These are phyloP conservation scores for Sextonia rubra DNA, from an alignment of 164 flowering plant species.

Conservation along the genomic window DNA sequence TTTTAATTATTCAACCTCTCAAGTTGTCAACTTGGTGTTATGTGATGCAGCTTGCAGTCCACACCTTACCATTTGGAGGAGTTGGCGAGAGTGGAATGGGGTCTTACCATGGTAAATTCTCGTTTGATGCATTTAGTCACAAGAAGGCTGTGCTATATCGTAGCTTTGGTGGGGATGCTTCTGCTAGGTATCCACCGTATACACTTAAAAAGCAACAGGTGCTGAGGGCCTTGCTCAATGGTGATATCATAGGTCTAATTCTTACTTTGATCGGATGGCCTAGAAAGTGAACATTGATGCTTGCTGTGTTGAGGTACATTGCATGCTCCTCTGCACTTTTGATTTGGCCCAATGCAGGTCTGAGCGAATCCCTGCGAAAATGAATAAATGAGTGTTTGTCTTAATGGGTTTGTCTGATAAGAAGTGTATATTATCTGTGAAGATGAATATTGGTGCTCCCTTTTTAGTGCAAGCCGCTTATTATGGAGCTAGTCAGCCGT, in stretches of 20 bases:
- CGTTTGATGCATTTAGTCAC: constrained; percentile 86
- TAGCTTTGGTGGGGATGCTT: constrained; percentile 45
- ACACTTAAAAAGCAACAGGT: constrained; percentile 49
- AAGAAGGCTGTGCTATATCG: constrained; percentile 66
- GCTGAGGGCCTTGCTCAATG: constrained; percentile 33
- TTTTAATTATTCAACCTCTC: background rate
- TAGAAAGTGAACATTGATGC: constrained; percentile 2
- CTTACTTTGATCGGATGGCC: constrained; percentile 30
- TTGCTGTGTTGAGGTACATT: background rate
- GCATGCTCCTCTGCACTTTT: background rate
- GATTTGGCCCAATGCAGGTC: background rate
- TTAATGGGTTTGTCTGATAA: background rate
- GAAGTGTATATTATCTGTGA: too few species aligned
- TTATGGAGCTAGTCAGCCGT: too few species aligned
- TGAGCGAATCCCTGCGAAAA: background rate
- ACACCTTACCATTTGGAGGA: constrained; percentile 76
- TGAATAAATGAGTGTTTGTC: background rate
- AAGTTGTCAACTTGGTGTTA: constrained; percentile 26
- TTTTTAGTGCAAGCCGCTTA: too few species aligned
- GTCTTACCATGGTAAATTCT: constrained; percentile 84
- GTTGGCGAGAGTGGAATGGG: constrained; percentile 88
- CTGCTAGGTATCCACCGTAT: constrained; percentile 86
- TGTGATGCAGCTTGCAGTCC: constrained; percentile 47
- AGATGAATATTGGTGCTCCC: too few species aligned
- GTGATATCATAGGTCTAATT: constrained; percentile 24